phyloP scores from a whole-genome alignment of 1,284 basidiomycete species.

The Marasmius oreades region DNA sequence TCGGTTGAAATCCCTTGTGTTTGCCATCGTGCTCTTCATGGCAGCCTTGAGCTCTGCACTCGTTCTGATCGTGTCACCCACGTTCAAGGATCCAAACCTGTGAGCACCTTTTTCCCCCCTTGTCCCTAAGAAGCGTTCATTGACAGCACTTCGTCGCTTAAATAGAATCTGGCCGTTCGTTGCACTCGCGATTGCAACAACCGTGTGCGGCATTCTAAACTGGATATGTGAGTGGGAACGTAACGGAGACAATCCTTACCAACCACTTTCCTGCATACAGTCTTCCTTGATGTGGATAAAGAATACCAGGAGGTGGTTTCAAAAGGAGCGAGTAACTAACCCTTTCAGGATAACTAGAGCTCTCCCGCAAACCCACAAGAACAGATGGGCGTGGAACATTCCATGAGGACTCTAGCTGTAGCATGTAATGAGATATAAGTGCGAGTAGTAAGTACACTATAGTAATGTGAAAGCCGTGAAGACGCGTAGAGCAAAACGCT shows the following conservation, averaged over 20 bases:
- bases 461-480: too few relatives aligned
- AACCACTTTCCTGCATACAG: too few relatives aligned
- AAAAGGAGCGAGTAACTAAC: background rate
- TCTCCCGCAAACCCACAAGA: too few relatives aligned
- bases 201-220: constrained; percentile 17
- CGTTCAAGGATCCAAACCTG: constrained; percentile 22
- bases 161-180: constrained; percentile 24
- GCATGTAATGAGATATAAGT: too few relatives aligned
- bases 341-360: background rate
- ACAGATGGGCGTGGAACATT: too few relatives aligned
- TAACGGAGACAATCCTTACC: too few relatives aligned
- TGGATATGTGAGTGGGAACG: constrained; percentile 9
- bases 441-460: too few relatives aligned
- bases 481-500: too few relatives aligned
- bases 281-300: constrained; percentile 22
- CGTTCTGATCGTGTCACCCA: constrained; percentile 22
- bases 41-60: constrained; percentile 32
- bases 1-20: constrained; percentile 34
- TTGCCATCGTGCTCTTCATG: constrained; percentile 37
- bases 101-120: background rate
- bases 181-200: constrained; percentile 6
- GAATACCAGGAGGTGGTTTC: constrained; percentile 18
- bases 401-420: too few relatives aligned
- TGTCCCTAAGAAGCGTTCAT: background rate
- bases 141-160: background rate